A percentile compares a stretch with the other conserved stretches of the same genome.
These are phyloP conservation scores for Acacia concinna DNA, from an alignment of 331 rosid species.

Conservation along the genomic window DNA sequence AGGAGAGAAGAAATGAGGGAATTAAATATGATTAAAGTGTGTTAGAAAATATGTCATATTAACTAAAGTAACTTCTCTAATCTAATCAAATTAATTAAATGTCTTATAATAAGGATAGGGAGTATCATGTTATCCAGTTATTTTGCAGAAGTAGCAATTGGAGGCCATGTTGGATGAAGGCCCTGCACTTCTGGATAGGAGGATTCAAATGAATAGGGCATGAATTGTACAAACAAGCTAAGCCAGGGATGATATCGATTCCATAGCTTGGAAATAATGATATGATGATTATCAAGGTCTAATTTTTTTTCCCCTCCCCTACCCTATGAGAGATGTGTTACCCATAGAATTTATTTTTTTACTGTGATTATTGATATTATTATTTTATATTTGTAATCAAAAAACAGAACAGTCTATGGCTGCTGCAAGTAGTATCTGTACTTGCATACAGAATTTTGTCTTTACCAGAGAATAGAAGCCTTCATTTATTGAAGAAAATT, in stretches of 20 bases:
- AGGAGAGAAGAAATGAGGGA: too few species aligned
- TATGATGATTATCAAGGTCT: conserved; percentile 17
- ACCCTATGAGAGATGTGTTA: conserved; percentile 9
- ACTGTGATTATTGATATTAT: not conserved
- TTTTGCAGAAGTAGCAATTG: conserved; percentile 81
- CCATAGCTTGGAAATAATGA: conserved; percentile 88
- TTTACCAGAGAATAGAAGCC: not conserved
- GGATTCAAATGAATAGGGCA: conserved; percentile 82
- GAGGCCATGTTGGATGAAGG: conserved; percentile 97
- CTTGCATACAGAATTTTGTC: conserved; percentile 18
- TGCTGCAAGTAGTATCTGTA: conserved; percentile 34
- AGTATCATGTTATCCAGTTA: not conserved
- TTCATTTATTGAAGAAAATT: conserved; percentile 38
- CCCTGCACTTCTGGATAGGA: conserved; percentile 93
- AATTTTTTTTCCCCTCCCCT: not conserved
- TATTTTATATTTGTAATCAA: not conserved
- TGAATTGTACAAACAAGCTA: conserved; percentile 92
- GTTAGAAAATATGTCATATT: too few species aligned
- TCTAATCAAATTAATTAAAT: too few species aligned
- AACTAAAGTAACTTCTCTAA: too few species aligned
- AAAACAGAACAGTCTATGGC: conserved; percentile 17
- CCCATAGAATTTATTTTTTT: not conserved
- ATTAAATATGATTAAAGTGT: too few species aligned
- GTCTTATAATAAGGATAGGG: too few species aligned
- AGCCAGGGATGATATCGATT: conserved; percentile 94